Evolutionary conservation across 257 asterid genomes (phyloP), one percentile per base, ranked within the genome.

Genomic region (Nicotiana tomentosiformis): DNA sequence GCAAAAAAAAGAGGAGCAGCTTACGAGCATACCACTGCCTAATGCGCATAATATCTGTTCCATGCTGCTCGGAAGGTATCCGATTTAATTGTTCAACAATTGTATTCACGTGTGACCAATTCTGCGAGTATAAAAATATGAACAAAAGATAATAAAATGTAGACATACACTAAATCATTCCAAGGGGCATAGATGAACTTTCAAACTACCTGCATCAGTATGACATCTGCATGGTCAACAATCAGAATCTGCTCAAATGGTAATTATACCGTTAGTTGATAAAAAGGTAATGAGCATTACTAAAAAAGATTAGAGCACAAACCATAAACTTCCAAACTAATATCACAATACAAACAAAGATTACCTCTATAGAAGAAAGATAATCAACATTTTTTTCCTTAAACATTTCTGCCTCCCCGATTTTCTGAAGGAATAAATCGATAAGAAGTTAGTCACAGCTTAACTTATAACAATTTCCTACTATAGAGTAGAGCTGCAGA

Each of bases 341-440:
- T 74, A 74, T 20, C 49, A 11, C 6, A 10, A 20, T 23, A 43
- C 78, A 60, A 46, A 72, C 18, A 49, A 15, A 8, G 9, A 66
- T 83, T 86, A 96, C 99, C 93, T 96, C 99, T 82, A 96, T 90
- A 5, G 99, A 96, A 78, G 99, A 96, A 86, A 96, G 96, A 91
- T 92, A 96, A 91, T 96, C 98, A n/a, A 94, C 90, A 86, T 96
- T 97, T 83, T 94, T 94, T 77, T 91, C 99, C 84, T 92, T 94
- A 35, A 79, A 89, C 32, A 60, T 87, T 87, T 93, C 98, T 37
- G 97, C 93, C 86, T 92, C 97, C 86, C 93, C 97, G 70, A 96
- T 93, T 96, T 96, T 96, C 99, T 96, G 92, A 82, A 87, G 70
- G 23, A 87, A 46, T 77, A 65, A 84, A 79, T 68, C 65, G 64